Evolutionary conservation across 345 rosid species (phyloP).

Genomic region (Eucalyptus regnans): DNA sequence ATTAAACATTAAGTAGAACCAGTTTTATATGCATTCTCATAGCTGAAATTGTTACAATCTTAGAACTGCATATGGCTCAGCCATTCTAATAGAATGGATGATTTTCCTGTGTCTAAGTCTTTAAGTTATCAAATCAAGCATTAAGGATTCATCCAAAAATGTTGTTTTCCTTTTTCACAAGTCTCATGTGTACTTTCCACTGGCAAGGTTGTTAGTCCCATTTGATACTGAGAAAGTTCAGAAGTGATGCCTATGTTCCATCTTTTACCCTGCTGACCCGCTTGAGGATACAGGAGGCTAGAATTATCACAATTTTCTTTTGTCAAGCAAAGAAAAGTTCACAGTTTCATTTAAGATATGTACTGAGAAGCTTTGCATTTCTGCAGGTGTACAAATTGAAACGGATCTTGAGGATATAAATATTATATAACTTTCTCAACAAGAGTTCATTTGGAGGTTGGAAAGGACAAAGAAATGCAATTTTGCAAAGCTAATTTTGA

Average conservation of each 20-base stretch:
- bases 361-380: background rate
- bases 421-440: background rate
- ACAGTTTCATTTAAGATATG: background rate
- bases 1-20: background rate
- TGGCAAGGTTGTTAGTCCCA: background rate
- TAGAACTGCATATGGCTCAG: background rate
- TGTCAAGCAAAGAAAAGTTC: background rate
- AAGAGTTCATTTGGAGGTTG: background rate
- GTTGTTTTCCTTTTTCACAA: background rate
- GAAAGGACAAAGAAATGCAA: background rate
- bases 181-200: background rate
- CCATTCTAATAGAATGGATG: background rate
- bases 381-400: slow-evolving; percentile 56
- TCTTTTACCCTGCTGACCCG: background rate
- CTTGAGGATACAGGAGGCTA: background rate
- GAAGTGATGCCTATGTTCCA: background rate
- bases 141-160: background rate
- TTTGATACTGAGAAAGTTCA: background rate
- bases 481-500: background rate
- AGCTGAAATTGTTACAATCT: background rate
- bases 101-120: background rate
- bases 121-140: background rate
- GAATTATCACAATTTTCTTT: background rate
- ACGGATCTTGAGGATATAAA: slow-evolving; percentile 55
- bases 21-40: background rate